Evolutionary conservation across 2,329 filamentous ascomycete species (phyloP), one percentile per base, ranked within the genome.

Genomic region (Ascochyta rabiei): DNA sequence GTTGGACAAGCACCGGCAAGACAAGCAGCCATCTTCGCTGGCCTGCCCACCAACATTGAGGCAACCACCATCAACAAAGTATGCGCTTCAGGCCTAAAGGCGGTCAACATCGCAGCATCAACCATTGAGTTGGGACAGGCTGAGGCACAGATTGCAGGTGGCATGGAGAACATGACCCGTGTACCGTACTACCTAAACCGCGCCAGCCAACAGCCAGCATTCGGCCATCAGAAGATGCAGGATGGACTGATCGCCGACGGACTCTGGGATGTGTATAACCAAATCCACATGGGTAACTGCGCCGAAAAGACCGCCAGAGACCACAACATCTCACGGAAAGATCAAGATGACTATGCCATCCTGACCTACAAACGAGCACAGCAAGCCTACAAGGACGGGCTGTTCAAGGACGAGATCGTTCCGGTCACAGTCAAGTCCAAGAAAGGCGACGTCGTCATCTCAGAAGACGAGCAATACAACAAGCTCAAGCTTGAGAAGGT

Each of bases 231-330:
- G 64, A 89, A 89, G 76, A 80, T 96, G 76, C 89, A 96, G 75
- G 95, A 99, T 70, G 95, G 93, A 0, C 78, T 99, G 67, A 89
- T 98, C 72, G 95, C 95, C 76, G 95, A 99, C 70, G 95, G 95
- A 0, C 79, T 99, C 57, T 96, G 91, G 81, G 95, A 99, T 73
- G 93, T 96, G 13, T 99, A 97, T 77, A 92, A 96, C 75, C 86
- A 96, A 73, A 89, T 97, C 70, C 95, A 98, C 77, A 99, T 99
- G 95, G 95, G 95, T 38, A 92, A 95, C 67, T 99, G 95, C 73
- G 93, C 93, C 15, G 95, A 99, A 80, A 91, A 89, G 64, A 97
- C 93, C 1, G 95, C 90, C 42, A 96, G 96, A 82, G 93, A 93
- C 67, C 84, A 91, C 76, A 80, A 84, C 1, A 84, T 99, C 60